These are phyloP conservation scores for Graphium sp. DNA, from an alignment of 2,329 filamentous ascomycete species.

Conservation along the genomic window DNA sequence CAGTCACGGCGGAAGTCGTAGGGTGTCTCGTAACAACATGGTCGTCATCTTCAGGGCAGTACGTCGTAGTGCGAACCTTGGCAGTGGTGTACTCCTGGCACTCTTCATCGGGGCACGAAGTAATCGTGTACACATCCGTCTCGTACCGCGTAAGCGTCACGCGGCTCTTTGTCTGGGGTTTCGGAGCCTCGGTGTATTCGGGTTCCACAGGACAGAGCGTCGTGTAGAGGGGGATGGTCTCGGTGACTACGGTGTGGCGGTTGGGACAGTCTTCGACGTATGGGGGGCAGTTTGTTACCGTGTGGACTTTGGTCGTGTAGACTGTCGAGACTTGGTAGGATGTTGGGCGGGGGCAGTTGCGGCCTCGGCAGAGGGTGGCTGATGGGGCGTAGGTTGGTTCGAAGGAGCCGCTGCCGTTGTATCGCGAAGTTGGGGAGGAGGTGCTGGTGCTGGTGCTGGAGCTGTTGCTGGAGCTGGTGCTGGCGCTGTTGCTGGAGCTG, in stretches of 20 bases:
- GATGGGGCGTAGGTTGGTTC: too few relatives aligned
- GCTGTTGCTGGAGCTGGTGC: too few relatives aligned
- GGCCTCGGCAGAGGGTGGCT: background rate
- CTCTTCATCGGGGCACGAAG: too few relatives aligned
- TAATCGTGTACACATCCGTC: conserved; percentile 1
- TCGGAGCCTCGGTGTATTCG: background rate
- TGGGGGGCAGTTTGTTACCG: conserved; percentile 32
- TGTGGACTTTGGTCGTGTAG: conserved; percentile 18
- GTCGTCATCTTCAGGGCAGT: background rate
- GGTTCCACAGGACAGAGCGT: conserved; percentile 14
- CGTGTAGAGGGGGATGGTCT: conserved; percentile 12
- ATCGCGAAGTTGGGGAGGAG: too few relatives aligned
- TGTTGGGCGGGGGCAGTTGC: background rate
- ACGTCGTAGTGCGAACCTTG: background rate
- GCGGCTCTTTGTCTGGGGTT: conserved; percentile 1
- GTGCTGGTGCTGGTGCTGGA: too few relatives aligned
- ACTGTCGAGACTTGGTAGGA: conserved; percentile 10
- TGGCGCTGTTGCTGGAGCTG: too few relatives aligned
- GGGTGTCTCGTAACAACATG: background rate
- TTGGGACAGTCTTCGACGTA: conserved; percentile 13
- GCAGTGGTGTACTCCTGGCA: too few relatives aligned
- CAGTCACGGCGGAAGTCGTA: background rate
- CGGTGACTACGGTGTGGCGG: conserved; percentile 10
- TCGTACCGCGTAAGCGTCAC: background rate
- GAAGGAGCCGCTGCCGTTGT: too few relatives aligned